These are phyloP conservation scores for Aethionema arabicum DNA, from an alignment of 345 rosid genomes.

Conservation along the genomic window DNA sequence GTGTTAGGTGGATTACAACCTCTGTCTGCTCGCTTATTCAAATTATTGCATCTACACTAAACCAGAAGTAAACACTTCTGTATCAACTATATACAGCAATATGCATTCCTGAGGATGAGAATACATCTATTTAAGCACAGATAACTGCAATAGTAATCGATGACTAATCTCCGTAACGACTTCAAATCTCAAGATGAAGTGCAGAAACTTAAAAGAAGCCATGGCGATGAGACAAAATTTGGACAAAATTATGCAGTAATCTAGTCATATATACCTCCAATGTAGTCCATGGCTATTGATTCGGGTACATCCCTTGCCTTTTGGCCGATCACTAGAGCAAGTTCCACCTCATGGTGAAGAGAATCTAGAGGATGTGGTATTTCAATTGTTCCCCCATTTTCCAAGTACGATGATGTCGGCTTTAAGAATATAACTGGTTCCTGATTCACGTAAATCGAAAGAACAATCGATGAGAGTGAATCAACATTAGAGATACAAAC, in stretches of 20 bases:
- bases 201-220: no score
- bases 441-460: slow-evolving; percentile 33
- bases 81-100: no score
- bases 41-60: no score
- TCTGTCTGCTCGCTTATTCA: no score
- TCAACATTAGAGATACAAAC: not conserved
- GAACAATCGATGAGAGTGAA: not conserved
- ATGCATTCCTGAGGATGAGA: no score
- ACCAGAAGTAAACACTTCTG: no score
- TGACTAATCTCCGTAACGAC: no score
- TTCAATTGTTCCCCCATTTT: slow-evolving; percentile 89
- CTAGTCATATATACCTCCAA: slow-evolving; percentile 55
- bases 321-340: slow-evolving; percentile 75
- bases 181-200: no score
- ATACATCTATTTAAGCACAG: no score
- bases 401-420: slow-evolving; percentile 93
- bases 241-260: not conserved
- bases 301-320: slow-evolving; percentile 86
- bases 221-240: not conserved
- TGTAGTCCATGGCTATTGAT: slow-evolving; percentile 71
- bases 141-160: no score
- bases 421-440: slow-evolving; percentile 90
- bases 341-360: slow-evolving; percentile 92
- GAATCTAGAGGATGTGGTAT: slow-evolving; percentile 70
- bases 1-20: no score